A percentile compares a stretch with the other conserved stretches of the same genome.
Conservation (phyloP, 768 basidiomycete species). For the Mycena filopes region DNA sequence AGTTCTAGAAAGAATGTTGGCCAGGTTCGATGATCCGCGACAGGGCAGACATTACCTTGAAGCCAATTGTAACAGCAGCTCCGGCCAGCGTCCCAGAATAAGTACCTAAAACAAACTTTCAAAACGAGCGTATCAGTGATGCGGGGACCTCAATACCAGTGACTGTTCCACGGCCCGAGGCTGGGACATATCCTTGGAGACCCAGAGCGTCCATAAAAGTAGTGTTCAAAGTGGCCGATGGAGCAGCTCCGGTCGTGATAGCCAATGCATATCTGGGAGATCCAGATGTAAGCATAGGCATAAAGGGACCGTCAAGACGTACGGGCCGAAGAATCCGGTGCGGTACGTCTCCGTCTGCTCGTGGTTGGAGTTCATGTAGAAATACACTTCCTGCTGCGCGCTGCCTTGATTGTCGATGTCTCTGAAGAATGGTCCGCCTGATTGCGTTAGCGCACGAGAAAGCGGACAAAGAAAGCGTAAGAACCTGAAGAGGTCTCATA, state of each 20-base stretch:
- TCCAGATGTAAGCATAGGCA: neutral
- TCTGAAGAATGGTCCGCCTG: constrained; percentile 58
- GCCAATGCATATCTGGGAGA: constrained; percentile 47
- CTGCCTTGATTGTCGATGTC: constrained; percentile 61
- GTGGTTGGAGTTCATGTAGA: constrained; percentile 60
- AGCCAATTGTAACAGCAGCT: neutral
- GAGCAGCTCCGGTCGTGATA: constrained; percentile 54
- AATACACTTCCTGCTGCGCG: constrained; percentile 60
- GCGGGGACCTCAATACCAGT: neutral
- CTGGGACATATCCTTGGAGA: constrained; percentile 55
- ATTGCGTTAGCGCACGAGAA: neutral
- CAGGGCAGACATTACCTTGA: neutral
- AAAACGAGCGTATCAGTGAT: neutral
- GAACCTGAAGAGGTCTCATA: constrained; percentile 58
- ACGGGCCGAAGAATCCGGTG: constrained; percentile 61
- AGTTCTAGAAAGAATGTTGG: constrained; percentile 51
- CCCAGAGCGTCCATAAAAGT: constrained; percentile 56
- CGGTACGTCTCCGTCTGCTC: constrained; percentile 57
- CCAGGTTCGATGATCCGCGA: no score
- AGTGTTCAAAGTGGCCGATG: constrained; percentile 53
- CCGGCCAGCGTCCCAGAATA: neutral
- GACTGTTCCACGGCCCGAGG: constrained; percentile 57
- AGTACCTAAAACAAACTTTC: constrained; percentile 44
- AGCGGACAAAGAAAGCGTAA: neutral
- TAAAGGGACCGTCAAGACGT: neutral